Base-by-base conservation (phyloP, 768 basidiomycete species). In the Boletus subcaerulescens region DNA sequence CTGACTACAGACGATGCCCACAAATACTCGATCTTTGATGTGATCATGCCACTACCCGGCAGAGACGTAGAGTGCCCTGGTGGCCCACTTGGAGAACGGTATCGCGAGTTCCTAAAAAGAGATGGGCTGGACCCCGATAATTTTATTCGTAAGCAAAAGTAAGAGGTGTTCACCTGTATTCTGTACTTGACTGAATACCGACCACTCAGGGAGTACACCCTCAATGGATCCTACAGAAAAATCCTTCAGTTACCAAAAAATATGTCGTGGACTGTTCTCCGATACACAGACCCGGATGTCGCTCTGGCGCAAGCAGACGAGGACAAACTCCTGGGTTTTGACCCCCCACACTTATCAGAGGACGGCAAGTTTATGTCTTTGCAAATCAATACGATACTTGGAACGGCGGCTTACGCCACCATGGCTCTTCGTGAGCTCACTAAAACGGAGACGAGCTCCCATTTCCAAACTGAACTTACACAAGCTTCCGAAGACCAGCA, bases 371-470 rank as follows among this genome's bases (percentile, higher is more conserved):
- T 96, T 69, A 76, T 85, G 70, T 95, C 96, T 5, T 74, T 99
- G 35, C 94, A 95, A 65, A 83, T 99, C 57, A 74, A 85, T 38
- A 72, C 98, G 50, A 83, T 80, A n/a, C 80, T 99, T 15, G 93
- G 91, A 14, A 92, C 93, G 8, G 90, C 93, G 0, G 88, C 93
- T 5, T 99, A 98, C 71, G 97, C 97, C 2, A 99, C 97, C 3
- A 99, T 99, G 97, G 96, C 95, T 4, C 71, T 99, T 61, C 84
- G 93, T 40, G 93, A 97, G 73, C 84, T 97, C 42, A 93, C 94
- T 14, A 98, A 96, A 75, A 91, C 89, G 33, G 94, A 98, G 65
- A 98, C 95, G 18, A 93, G 92, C 68, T 87, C 93, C 39, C 93
- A 93, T 64, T 87, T 85, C 73, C 95, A 97, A 67, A 89, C 80